These are phyloP conservation scores for Rosellinia necatrix DNA, from an alignment of 2,329 filamentous ascomycete species.

Conservation along the genomic window DNA sequence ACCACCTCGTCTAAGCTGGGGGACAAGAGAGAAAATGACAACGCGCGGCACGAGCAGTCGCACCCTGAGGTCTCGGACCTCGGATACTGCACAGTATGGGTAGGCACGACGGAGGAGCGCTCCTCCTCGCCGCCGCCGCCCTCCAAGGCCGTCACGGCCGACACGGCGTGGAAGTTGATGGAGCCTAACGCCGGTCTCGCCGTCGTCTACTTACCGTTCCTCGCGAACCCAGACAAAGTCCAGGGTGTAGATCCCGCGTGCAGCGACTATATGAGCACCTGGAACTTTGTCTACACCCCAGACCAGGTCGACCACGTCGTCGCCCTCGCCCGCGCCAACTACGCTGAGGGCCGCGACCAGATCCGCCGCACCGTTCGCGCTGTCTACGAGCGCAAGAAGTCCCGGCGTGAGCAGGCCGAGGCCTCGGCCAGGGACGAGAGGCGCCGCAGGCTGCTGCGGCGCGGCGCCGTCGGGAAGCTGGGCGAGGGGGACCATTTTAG, in stretches of 20 bases:
- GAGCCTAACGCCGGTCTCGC: conserved; percentile 82
- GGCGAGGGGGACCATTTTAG: conserved; percentile 71
- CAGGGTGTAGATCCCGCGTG: conserved; percentile 81
- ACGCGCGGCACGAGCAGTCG: conserved; percentile 47
- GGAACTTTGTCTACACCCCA: conserved; percentile 96
- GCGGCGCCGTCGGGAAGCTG: conserved; percentile 59
- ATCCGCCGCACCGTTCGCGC: conserved; percentile 79
- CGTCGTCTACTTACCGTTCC: conserved; percentile 87
- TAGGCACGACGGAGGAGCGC: conserved; percentile 80
- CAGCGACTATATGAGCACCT: conserved; percentile 88
- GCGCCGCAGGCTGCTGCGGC: conserved; percentile 52
- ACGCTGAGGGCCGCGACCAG: conserved; percentile 77
- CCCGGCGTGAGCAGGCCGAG: conserved; percentile 61
- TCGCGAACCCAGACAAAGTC: conserved; percentile 75
- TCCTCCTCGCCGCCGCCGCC: conserved; percentile 57
- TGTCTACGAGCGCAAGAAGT: conserved; percentile 91
- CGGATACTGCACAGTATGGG: conserved; percentile 93
- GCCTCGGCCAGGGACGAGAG: conserved; percentile 44
- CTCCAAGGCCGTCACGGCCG: conserved; percentile 61
- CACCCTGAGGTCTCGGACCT: conserved; percentile 63
- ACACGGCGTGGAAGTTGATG: conserved; percentile 69
- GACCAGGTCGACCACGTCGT: conserved; percentile 88
- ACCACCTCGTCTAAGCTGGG: conserved; percentile 31
- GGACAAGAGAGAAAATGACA: no score
- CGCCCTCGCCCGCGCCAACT: conserved; percentile 82